Evolutionary conservation across 805 yeast genomes (phyloP), one percentile per base, ranked within the genome.

Genomic region (Pichia ethanolica): DNA sequence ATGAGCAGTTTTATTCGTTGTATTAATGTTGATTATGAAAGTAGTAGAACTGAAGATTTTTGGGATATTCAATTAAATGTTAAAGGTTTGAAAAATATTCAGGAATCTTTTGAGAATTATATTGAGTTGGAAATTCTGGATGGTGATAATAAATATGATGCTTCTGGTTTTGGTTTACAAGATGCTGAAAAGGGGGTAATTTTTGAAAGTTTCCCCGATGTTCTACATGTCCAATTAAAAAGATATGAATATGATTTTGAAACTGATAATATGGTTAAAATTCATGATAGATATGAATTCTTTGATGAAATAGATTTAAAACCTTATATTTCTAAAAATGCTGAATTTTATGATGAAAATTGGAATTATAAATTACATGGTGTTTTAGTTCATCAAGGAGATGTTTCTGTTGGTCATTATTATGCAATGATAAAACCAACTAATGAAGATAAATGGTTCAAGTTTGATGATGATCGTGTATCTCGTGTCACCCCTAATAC

Each of bases 51-150:
- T 4, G 99, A 93, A 66, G 98, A 93, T 62, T 93, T 86, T 62
- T 93, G 99, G 99, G 99, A 93, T 71, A 86, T 93, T 53, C 99
- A 93, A 67, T 72, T 93, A 53, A 93, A 93, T 60, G 99, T 93
- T 27, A 89, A 88, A 62, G 85, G 89, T 35, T 75, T 89, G 72
- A 74, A 72, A 47, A 81, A 82, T 59, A 74, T 93, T 44, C 71
- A 78, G 48, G 83, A 82, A 47, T 83, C 97, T 0, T 93, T 93
- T 66, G 77, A 80, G 45, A 87, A 89, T 63, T 93, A 93, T 64
- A 81, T 90, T 48, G 95, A 89, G 56, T 82, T 83, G 33, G 99
- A 93, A 68, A 74, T 87, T 65, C 73, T 93, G 64, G 85, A 86
- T 50, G 99, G 98, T 34, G 99, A 93, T 61, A 93, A 93, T 65